Conservation (phyloP, 345 rosid species). For the Punica granatum region DNA sequence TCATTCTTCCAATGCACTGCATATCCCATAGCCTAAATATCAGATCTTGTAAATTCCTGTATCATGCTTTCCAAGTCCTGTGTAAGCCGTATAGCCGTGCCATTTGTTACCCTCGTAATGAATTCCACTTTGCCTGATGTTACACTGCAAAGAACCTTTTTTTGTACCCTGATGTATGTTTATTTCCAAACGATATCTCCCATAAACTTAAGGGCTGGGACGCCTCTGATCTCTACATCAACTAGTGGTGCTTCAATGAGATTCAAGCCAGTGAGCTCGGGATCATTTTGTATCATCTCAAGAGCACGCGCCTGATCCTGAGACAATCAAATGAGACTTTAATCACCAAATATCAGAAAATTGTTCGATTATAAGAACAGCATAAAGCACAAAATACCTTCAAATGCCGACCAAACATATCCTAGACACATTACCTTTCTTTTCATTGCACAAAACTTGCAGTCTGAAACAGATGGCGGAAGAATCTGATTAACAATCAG, state of each 20-base stretch:
- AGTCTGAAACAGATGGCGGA: constrained; percentile 81
- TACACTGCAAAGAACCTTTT: not conserved
- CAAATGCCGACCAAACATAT: too few relatives aligned
- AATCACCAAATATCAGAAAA: not conserved
- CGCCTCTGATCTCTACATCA: constrained; percentile 96
- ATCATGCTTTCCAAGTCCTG: too few relatives aligned
- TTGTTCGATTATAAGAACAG: not conserved
- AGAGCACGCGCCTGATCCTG: constrained; percentile 96
- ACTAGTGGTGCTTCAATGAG: constrained; percentile 78
- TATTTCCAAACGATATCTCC: constrained; percentile 95
- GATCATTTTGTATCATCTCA: constrained; percentile 68
- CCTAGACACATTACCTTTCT: constrained; percentile 69
- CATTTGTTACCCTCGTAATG: not conserved
- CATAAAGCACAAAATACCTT: too few relatives aligned
- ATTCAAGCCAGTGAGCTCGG: constrained; percentile 65
- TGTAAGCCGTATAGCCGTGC: too few relatives aligned
- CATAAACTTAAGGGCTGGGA: constrained; percentile 79
- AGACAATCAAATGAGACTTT: constrained; percentile 10
- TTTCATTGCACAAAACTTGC: constrained; percentile 95
- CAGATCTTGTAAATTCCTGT: not conserved
- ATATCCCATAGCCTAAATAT: not conserved
- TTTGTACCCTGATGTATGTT: constrained; percentile 1
- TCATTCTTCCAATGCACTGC: not conserved
- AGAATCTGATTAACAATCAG: constrained; percentile 90
- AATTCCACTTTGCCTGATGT: not conserved